Evolutionary conservation across 2,329 filamentous ascomycete species (phyloP).

Genomic region (Alternaria angustiovoidea): DNA sequence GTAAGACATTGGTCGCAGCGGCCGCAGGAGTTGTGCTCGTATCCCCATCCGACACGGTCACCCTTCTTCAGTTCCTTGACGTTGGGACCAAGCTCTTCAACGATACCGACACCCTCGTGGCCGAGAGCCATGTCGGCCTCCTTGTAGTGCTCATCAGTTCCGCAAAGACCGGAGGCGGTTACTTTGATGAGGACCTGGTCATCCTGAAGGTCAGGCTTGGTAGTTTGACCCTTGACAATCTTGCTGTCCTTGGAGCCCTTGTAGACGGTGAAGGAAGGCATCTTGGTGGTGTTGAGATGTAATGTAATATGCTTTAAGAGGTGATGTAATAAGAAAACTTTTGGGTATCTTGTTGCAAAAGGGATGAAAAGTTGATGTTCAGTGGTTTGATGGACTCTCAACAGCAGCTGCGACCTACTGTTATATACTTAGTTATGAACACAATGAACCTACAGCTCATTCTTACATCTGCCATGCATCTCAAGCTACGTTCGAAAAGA

Average conservation of each 20-base stretch:
- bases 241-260: slow-evolving; percentile 67
- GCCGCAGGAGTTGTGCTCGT: slow-evolving; percentile 56
- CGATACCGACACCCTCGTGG: slow-evolving; percentile 64
- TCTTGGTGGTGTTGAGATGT: slow-evolving; percentile 22
- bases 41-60: slow-evolving; percentile 62
- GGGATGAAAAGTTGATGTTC: slow-evolving; percentile 2
- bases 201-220: slow-evolving; percentile 53
- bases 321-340: neutral
- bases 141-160: slow-evolving; percentile 62
- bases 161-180: slow-evolving; percentile 73
- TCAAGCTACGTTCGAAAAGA: slow-evolving; percentile 19
- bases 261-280: slow-evolving; percentile 67
- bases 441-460: neutral
- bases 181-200: slow-evolving; percentile 69
- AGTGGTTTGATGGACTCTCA: neutral
- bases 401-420: neutral
- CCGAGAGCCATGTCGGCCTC: slow-evolving; percentile 58
- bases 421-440: slow-evolving; percentile 18
- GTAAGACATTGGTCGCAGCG: slow-evolving; percentile 57
- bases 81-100: slow-evolving; percentile 58
- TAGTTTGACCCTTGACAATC: slow-evolving; percentile 61
- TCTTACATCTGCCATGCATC: slow-evolving; percentile 3
- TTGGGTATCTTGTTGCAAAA: slow-evolving; percentile 6
- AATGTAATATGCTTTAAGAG: neutral
- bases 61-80: slow-evolving; percentile 59